Conservation (phyloP, 1,139 yeast species). For the Lipomyces yarrowii region DNA sequence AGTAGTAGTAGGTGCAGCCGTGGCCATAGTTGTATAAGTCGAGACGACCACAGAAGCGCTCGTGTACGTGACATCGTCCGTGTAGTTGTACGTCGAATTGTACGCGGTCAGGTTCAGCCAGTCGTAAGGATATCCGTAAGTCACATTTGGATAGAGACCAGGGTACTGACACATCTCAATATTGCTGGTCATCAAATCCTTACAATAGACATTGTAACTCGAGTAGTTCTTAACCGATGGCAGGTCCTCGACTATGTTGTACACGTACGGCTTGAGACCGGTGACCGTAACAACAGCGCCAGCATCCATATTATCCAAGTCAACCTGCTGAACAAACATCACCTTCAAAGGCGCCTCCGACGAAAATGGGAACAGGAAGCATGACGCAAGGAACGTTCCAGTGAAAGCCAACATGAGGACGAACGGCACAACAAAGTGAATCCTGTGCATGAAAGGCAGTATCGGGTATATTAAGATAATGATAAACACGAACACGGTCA, state of each 20-base stretch:
- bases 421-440: conserved; percentile 29
- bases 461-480: conserved; percentile 31
- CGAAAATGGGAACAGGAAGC: conserved; percentile 31
- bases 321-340: conserved; percentile 31
- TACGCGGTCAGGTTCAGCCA: conserved; percentile 28
- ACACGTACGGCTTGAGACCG: conserved; percentile 25
- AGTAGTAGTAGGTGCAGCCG: conserved; percentile 1
- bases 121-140: conserved; percentile 28
- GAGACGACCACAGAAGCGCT: conserved; percentile 13
- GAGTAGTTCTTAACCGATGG: conserved; percentile 24
- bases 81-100: conserved; percentile 23
- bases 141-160: conserved; percentile 29
- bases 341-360: conserved; percentile 32
- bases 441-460: conserved; percentile 29
- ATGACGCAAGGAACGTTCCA: conserved; percentile 30
- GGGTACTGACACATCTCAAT: conserved; percentile 27
- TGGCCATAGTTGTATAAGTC: conserved; percentile 7
- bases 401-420: conserved; percentile 27
- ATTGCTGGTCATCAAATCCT: conserved; percentile 10
- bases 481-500: conserved; percentile 31
- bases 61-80: conserved; percentile 16
- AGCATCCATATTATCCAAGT: conserved; percentile 28
- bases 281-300: conserved; percentile 30
- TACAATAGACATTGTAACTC: conserved; percentile 13
- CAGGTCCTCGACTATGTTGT: conserved; percentile 23